A percentile compares a stretch with the other conserved stretches of the same genome.
Evolutionary conservation across 371 early-diverging fungal genomes (phyloP).

Genomic region (Aphelidium insulamus): DNA sequence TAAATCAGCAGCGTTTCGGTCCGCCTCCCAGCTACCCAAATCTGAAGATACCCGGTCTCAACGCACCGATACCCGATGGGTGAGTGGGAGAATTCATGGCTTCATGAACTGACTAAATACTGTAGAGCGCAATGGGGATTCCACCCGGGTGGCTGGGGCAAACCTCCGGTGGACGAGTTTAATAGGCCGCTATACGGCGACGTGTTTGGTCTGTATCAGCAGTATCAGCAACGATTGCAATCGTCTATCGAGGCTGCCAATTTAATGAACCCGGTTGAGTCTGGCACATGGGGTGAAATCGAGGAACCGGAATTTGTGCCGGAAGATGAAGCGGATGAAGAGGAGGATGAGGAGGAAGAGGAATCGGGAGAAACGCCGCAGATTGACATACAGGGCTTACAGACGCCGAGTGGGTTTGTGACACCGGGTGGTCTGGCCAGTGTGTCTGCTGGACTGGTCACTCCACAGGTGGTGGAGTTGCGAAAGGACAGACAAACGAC

Average conservation of each 20-base stretch:
- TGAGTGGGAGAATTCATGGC: constrained; percentile 1
- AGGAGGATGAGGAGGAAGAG: constrained; percentile 35
- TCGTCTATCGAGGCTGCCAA: constrained; percentile 12
- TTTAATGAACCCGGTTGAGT: constrained; percentile 36
- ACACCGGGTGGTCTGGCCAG: constrained; percentile 76
- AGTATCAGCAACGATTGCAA: constrained; percentile 14
- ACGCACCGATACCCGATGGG: constrained; percentile 91
- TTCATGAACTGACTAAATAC: not conserved
- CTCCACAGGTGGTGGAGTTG: constrained; percentile 75
- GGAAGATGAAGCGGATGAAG: constrained; percentile 14
- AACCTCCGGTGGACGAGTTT: constrained; percentile 88
- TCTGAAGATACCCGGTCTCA: constrained; percentile 83
- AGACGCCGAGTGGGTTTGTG: constrained; percentile 29
- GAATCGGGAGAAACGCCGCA: constrained; percentile 29
- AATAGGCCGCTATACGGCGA: constrained; percentile 89
- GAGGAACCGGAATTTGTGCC: constrained; percentile 25
- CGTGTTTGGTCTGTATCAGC: constrained; percentile 53
- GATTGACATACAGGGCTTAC: constrained; percentile 13
- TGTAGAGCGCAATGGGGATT: constrained; percentile 84
- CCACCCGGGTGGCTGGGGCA: constrained; percentile 96
- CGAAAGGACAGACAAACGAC: constrained; percentile 40
- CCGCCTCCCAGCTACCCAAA: constrained; percentile 90
- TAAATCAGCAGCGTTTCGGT: constrained; percentile 96
- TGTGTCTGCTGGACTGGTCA: constrained; percentile 62
- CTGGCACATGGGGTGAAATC: constrained; percentile 60